phyloP scores from a whole-genome alignment of 139 green algal species.

The Diplosphaera chodatii region DNA sequence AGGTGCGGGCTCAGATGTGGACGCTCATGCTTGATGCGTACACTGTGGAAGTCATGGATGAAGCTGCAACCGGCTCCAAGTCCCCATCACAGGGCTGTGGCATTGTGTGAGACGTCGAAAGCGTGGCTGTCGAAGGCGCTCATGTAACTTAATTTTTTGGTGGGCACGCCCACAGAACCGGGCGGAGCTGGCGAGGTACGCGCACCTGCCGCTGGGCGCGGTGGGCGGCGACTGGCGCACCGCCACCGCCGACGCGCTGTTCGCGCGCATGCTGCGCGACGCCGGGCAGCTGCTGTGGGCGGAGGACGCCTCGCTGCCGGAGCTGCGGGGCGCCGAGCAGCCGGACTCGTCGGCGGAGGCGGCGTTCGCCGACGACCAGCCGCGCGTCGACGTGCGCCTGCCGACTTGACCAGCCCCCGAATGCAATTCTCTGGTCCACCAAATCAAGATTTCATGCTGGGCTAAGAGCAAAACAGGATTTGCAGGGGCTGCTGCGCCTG shows the following conservation, averaged over 20 bases:
- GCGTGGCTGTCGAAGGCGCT: too few species aligned
- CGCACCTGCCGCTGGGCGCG: slow-evolving; percentile 72
- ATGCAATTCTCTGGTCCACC: too few species aligned
- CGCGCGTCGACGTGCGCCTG: slow-evolving; percentile 9
- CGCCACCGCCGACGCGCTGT: slow-evolving; percentile 68
- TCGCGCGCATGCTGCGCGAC: slow-evolving; percentile 64
- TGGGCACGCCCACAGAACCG: slow-evolving; percentile 24
- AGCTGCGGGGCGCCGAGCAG: slow-evolving; percentile 37
- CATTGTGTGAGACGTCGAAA: too few species aligned
- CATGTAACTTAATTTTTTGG: too few species aligned
- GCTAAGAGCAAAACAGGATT: too few species aligned
- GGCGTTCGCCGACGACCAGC: slow-evolving; percentile 38
- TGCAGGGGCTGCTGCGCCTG: too few species aligned
- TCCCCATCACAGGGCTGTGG: too few species aligned
- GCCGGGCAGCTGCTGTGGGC: slow-evolving; percentile 76
- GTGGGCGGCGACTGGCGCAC: slow-evolving; percentile 68
- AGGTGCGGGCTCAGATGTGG: slow-evolving; percentile 12
- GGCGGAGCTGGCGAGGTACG: slow-evolving; percentile 65
- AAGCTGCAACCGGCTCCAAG: too few species aligned
- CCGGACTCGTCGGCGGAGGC: slow-evolving; percentile 40
- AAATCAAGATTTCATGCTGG: too few species aligned
- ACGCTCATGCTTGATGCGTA: too few species aligned
- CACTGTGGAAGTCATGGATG: too few species aligned
- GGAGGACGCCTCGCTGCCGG: slow-evolving; percentile 46
- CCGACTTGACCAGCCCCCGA: too few species aligned